A percentile compares a stretch with the other conserved stretches of the same genome.
Evolutionary conservation across 768 basidiomycete genomes (phyloP).

Genomic region (Phlebiopsis flavidoalba): DNA sequence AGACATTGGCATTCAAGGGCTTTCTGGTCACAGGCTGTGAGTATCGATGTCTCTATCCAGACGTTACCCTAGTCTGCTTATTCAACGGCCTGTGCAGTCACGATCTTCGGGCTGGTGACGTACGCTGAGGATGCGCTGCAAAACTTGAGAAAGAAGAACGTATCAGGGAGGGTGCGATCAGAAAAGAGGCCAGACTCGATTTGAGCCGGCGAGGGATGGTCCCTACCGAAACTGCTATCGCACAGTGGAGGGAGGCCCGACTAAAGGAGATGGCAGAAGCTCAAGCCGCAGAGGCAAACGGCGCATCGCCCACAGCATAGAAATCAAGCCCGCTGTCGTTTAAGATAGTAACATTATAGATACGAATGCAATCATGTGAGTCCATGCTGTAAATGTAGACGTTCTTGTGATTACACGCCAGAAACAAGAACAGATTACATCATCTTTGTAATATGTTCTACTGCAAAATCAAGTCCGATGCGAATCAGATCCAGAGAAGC

Average conservation of each 20-base stretch:
- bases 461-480: neutral
- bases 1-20: slow-evolving; percentile 76
- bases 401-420: neutral
- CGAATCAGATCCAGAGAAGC: neutral
- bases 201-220: slow-evolving; percentile 71
- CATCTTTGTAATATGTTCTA: neutral
- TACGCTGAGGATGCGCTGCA: slow-evolving; percentile 75
- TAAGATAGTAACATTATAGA: neutral
- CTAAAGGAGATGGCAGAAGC: neutral
- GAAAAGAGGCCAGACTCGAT: slow-evolving; percentile 70
- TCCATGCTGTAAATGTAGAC: neutral
- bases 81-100: slow-evolving; percentile 32
- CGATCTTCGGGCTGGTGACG: slow-evolving; percentile 64
- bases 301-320: neutral
- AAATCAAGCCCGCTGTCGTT: neutral
- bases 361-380: neutral
- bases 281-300: neutral
- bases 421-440: neutral
- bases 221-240: slow-evolving; percentile 79
- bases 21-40: slow-evolving; percentile 61
- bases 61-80: slow-evolving; percentile 18
- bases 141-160: slow-evolving; percentile 61
- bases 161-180: slow-evolving; percentile 59
- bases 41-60: slow-evolving; percentile 31
- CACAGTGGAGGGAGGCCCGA: slow-evolving; percentile 62